phyloP scores from a whole-genome alignment of 78 protist species.

The Chrysochromulina parva region DNA sequence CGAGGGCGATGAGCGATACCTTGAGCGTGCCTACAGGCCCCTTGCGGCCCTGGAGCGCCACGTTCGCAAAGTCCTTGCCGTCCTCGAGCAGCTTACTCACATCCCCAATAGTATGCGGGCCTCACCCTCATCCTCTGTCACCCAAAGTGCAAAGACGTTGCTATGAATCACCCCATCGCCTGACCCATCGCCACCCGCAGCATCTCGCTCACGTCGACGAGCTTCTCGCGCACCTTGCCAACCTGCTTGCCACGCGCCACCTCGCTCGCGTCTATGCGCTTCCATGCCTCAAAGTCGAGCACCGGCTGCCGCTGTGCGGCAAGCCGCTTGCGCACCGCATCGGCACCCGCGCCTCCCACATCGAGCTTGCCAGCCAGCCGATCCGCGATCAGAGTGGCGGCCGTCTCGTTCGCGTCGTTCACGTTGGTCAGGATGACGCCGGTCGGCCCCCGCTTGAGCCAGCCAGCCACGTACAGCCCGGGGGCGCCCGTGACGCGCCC shows the following conservation, averaged over 20 bases:
- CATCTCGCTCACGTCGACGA: not conserved
- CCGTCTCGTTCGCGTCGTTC: constrained; percentile 20
- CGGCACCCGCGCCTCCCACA: not conserved
- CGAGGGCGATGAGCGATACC: too few species aligned
- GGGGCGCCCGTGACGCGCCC: not conserved
- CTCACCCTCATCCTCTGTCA: too few species aligned
- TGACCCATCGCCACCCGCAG: not conserved
- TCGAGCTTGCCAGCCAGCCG: not conserved
- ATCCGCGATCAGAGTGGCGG: constrained; percentile 4
- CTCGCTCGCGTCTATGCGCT: not conserved
- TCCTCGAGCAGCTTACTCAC: too few species aligned
- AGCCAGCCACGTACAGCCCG: constrained; percentile 41
- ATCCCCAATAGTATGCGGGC: too few species aligned
- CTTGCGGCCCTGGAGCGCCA: too few species aligned
- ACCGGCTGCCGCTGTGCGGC: not conserved
- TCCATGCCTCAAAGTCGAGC: not conserved
- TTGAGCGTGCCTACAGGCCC: too few species aligned
- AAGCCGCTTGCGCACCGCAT: not conserved
- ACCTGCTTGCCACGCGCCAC: not conserved
- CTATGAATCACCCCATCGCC: too few species aligned
- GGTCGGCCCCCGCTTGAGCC: constrained; percentile 50
- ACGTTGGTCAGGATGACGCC: constrained; percentile 49
- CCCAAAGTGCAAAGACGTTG: too few species aligned
- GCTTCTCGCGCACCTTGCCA: not conserved
- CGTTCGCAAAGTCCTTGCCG: too few species aligned